Conservation (phyloP, 768 basidiomycete species). For the Albatrellus ellisii region DNA sequence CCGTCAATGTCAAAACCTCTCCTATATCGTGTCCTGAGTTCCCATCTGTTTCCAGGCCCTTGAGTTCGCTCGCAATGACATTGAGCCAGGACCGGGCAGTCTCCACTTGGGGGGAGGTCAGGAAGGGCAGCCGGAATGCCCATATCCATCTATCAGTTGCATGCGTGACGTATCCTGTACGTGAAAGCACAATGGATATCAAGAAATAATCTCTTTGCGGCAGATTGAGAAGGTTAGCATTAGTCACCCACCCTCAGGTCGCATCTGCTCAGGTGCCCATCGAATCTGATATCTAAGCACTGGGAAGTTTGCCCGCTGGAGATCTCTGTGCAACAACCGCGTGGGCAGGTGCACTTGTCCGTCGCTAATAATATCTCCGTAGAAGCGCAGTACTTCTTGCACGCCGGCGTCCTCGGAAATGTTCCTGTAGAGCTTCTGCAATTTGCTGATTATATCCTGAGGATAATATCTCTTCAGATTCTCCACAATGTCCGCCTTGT, state of each 20-base stretch:
- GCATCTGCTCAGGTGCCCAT: constrained; percentile 52
- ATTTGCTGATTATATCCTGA: constrained; percentile 27
- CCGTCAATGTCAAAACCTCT: constrained; percentile 33
- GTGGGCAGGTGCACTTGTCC: constrained; percentile 60
- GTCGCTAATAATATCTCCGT: constrained; percentile 47
- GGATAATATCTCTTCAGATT: constrained; percentile 55
- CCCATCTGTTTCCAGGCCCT: constrained; percentile 25
- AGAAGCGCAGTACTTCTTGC: constrained; percentile 32
- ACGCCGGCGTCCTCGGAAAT: constrained; percentile 27
- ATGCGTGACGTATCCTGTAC: constrained; percentile 56
- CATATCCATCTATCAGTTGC: constrained; percentile 51
- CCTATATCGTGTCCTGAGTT: constrained; percentile 15
- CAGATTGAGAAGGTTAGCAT: too few relatives aligned
- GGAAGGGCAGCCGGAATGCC: constrained; percentile 38
- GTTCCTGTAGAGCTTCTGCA: constrained; percentile 31
- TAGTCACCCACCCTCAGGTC: constrained; percentile 33
- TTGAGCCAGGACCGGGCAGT: constrained; percentile 46
- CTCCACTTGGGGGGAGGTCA: constrained; percentile 31
- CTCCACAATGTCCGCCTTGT: constrained; percentile 35
- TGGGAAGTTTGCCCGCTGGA: constrained; percentile 42
- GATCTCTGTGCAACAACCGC: constrained; percentile 46
- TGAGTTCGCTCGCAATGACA: constrained; percentile 31
- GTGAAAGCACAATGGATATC: not conserved
- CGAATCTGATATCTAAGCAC: constrained; percentile 55
- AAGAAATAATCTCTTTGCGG: not conserved